Evolutionary conservation across 2,329 filamentous ascomycete species (phyloP), one percentile per base, ranked within the genome.

Genomic region (Fusarium nisikadoi): DNA sequence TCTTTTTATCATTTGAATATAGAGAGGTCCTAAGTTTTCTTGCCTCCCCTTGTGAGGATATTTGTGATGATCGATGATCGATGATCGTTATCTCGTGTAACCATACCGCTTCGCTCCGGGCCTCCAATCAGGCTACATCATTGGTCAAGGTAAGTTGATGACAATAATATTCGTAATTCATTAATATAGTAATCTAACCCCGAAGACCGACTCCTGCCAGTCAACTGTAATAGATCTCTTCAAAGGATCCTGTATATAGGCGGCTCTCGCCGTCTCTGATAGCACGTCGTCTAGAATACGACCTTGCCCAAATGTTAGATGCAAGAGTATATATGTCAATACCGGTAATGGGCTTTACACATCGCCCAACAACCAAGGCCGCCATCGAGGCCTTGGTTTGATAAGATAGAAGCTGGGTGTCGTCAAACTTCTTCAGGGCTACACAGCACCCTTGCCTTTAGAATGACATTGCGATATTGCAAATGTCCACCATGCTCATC

Each of bases 401-500:
- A n/a, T 35, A 25, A 23, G 12, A 23, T 35, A n/a, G 3, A 45
- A 35, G 29, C 20, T 11, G 13, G 13, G n/a, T 13, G 13, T 9
- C 31, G 31, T 29, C 47, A 17, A 31, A 10, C 46, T 41, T 78
- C 76, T 75, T 87, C 85, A 13, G 85, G 82, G 54, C 82, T 82
- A 76, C 90, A 92, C 52, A 92, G 80, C 9, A 93, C 90, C 73
- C 87, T 87, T n/a, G 90, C 88, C 80, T 91, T 92, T 65, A 87
- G 83, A 71, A 93, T 88, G 49, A 92, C 85, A 76, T 92, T 92
- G 45, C 85, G 84, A 68, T 88, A 87, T 75, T 91, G 87, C 74
- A 87, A 80, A 69, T 90, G 86, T 42, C 86, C 85, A 29, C 90
- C 91, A 68, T 86, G 88, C 81, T 91, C 90, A 78, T 92, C 89